phyloP scores from a whole-genome alignment of 108 stramenopile species.

The Pseudonitzschia delicatissima region DNA sequence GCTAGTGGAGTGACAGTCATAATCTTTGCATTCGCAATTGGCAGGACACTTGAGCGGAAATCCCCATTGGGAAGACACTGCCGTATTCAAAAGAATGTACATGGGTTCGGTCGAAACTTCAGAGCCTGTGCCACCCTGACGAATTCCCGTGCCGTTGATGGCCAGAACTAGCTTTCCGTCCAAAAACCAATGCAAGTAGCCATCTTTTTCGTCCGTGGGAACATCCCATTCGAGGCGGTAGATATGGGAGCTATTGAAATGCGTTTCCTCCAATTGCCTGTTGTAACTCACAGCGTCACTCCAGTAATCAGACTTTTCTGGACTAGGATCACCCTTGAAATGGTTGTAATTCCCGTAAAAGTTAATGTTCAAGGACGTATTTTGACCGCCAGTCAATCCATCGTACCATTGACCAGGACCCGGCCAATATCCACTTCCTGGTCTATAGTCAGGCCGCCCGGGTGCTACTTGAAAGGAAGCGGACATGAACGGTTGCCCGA shows the following conservation, averaged over 20 bases:
- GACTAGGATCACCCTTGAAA: constrained; percentile 67
- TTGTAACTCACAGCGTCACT: constrained; percentile 94
- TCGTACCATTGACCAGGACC: constrained; percentile 92
- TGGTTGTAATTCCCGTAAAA: constrained; percentile 94
- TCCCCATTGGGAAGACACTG: constrained; percentile 92
- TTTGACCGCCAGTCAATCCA: constrained; percentile 72
- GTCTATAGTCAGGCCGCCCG: constrained; percentile 62
- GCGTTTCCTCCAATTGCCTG: constrained; percentile 60
- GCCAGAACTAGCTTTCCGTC: constrained; percentile 83
- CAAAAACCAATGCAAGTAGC: constrained; percentile 89
- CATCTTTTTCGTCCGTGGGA: constrained; percentile 57
- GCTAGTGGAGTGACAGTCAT: constrained; percentile 75
- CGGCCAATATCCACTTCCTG: constrained; percentile 80
- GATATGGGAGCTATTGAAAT: constrained; percentile 82
- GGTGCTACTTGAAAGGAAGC: constrained; percentile 89
- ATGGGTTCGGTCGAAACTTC: constrained; percentile 92
- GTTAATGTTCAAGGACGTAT: constrained; percentile 82
- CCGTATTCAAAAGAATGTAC: constrained; percentile 94
- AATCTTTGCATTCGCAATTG: constrained; percentile 76
- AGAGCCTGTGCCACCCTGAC: constrained; percentile 55
- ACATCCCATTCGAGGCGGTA: constrained; percentile 96
- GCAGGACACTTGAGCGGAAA: constrained; percentile 73
- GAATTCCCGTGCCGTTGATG: constrained; percentile 68
- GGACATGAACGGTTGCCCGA: constrained; percentile 88
- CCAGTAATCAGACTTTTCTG: constrained; percentile 81